Base-by-base conservation (phyloP, 176 grass and related monocot species). In the Paspalum notatum region DNA sequence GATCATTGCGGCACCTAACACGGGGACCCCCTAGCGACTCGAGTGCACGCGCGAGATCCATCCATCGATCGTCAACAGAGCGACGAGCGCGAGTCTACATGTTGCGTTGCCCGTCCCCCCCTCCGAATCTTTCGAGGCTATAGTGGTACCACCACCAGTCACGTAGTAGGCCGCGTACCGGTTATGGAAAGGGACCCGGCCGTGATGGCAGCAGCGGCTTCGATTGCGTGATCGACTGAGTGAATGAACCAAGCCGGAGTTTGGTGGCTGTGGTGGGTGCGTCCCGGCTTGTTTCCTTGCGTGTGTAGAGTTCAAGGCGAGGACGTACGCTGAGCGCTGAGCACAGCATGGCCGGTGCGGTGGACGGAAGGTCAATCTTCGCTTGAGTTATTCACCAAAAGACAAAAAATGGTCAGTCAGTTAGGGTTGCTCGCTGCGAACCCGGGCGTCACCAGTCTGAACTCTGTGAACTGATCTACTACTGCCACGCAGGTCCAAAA, bases 141-240 rank as follows among this genome's bases (percentile, higher is more conserved):
- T 13, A 50, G 48, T 0, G 12, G 18, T 41, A 1, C n/a, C 49
- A 1, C n/a, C 49, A 62, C 81, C 72, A 66, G 18, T 80, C 82
- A 85, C 82, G 75, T 89, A 84, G 75, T 89, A 84, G 74, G 51
- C 67, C 8, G 62, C 54, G 82, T 64, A 89, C 87, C 87, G 57
- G 82, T 81, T 85, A 21, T 81, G 82, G 87, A 89, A 89, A 89
- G 82, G 70, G 87, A 85, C 82, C 3, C 32, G 53, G 22, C 8
- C 81, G 68, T 79, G 68, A 24, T 58, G 38, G 68, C 75, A 54
- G 68, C 75, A 54, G 49, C 62, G 49, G 62, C 7, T 38, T 54
- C 62, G 52, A 57, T 83, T 48, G 73, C 67, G 74, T n/a, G 58
- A 37, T 51, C 59, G 75, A 80, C 32, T 32, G 78, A 16, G 53